phyloP scores from a whole-genome alignment of 2,329 filamentous ascomycete genomes.

The Dothistroma septosporum region DNA sequence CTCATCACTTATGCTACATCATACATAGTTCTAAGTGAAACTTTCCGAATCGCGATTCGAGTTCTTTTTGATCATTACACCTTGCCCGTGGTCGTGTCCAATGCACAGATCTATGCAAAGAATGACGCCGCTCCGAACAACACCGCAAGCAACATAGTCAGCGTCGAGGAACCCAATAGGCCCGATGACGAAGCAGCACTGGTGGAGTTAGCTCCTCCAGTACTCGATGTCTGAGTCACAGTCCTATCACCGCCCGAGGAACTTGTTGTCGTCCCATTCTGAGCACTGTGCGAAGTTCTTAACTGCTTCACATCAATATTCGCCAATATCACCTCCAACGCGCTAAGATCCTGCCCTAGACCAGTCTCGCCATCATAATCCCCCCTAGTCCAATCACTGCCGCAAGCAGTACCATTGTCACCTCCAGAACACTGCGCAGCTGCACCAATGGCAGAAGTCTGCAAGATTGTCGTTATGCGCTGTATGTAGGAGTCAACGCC shows the following conservation, averaged over 20 bases:
- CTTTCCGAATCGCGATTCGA: no score
- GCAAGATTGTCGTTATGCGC: constrained; percentile 17
- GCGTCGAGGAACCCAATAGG: not conserved
- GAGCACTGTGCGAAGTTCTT: constrained; percentile 1
- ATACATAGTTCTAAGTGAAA: no score
- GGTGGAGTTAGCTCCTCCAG: not conserved
- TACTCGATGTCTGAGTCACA: not conserved
- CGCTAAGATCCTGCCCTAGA: constrained; percentile 53
- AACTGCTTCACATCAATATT: constrained; percentile 28
- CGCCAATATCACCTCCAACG: constrained; percentile 47
- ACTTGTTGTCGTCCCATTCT: not conserved
- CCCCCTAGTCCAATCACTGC: constrained; percentile 38
- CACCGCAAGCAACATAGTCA: not conserved
- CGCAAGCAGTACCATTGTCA: constrained; percentile 38
- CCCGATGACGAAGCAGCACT: not conserved
- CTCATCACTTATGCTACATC: no score
- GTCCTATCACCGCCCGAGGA: not conserved
- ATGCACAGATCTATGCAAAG: not conserved
- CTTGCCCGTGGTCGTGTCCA: no score
- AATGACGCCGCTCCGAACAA: not conserved
- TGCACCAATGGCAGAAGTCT: constrained; percentile 50
- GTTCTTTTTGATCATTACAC: no score
- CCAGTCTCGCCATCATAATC: constrained; percentile 44
- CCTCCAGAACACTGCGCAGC: constrained; percentile 52
- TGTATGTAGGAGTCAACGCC: not conserved